These are phyloP conservation scores for Ophiocordyceps polyrhachis-furcata DNA, from an alignment of 2,329 filamentous ascomycete species.

Conservation along the genomic window DNA sequence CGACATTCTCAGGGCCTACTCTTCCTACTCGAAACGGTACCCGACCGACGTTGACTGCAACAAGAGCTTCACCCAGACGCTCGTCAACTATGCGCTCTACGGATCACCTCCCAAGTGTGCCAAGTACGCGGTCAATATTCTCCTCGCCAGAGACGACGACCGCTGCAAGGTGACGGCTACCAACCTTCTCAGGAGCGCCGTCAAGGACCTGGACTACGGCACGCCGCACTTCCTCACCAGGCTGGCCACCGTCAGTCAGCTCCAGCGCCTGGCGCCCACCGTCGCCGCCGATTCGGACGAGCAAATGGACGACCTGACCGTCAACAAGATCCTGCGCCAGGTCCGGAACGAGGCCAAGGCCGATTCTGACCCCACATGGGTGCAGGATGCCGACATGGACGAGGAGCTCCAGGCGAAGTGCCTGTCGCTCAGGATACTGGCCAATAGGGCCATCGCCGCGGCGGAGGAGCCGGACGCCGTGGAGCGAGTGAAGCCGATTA, in stretches of 20 bases:
- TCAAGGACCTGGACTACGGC: conserved; percentile 56
- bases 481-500: conserved; percentile 47
- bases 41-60: conserved; percentile 68
- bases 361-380: conserved; percentile 43
- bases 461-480: conserved; percentile 33
- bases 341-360: conserved; percentile 43
- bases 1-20: conserved; percentile 83
- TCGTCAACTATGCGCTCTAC: conserved; percentile 68
- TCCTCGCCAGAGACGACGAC: conserved; percentile 55
- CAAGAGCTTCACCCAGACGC: conserved; percentile 59
- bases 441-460: conserved; percentile 59
- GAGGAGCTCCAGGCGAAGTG: conserved; percentile 71
- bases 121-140: conserved; percentile 84
- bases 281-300: conserved; percentile 58
- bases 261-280: conserved; percentile 56
- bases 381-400: conserved; percentile 48
- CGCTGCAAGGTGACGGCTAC: conserved; percentile 69
- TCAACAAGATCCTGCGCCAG: conserved; percentile 55
- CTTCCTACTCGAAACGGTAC: conserved; percentile 75
- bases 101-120: conserved; percentile 67
- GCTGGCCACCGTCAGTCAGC: conserved; percentile 50
- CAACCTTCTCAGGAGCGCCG: conserved; percentile 59
- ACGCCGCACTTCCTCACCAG: conserved; percentile 58
- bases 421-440: conserved; percentile 66
- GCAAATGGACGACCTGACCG: conserved; percentile 58